A percentile compares a stretch with the other conserved stretches of the same genome.
Conservation (phyloP, 2,329 filamentous ascomycete genomes). For the Emmonsia crescens region DNA sequence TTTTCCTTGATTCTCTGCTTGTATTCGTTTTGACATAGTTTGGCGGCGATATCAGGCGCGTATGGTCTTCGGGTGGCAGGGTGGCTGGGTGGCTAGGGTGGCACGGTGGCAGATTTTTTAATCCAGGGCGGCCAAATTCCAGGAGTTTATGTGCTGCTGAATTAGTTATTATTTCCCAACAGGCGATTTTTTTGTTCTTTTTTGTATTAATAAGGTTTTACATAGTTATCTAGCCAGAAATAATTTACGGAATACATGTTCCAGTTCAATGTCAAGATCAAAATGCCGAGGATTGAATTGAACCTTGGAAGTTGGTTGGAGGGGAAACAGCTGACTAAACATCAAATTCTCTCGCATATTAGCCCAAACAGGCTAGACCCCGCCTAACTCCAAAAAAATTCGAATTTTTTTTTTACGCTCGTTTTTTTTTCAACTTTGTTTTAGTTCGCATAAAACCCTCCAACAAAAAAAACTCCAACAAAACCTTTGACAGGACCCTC, state of each 20-base stretch:
- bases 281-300: not conserved
- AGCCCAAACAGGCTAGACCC: conserved; percentile 1
- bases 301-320: no score
- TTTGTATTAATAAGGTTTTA: not conserved
- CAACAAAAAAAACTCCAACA: conserved; percentile 3
- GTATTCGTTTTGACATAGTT: not conserved
- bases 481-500: not conserved
- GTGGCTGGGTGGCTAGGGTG: no score
- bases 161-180: not conserved
- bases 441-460: conserved; percentile 1
- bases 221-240: not conserved
- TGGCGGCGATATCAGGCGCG: conserved; percentile 1
- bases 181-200: not conserved
- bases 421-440: not conserved
- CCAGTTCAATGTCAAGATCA: not conserved
- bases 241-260: not conserved
- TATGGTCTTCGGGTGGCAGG: not conserved
- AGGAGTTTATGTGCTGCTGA: not conserved
- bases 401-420: not conserved
- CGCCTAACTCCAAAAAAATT: not conserved
- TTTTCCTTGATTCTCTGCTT: not conserved
- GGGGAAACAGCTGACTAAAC: not conserved
- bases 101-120: not conserved
- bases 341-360: not conserved
- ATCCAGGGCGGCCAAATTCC: not conserved